These are phyloP conservation scores for Knufia fluminis DNA, from an alignment of 2,329 filamentous ascomycete genomes.

Conservation along the genomic window DNA sequence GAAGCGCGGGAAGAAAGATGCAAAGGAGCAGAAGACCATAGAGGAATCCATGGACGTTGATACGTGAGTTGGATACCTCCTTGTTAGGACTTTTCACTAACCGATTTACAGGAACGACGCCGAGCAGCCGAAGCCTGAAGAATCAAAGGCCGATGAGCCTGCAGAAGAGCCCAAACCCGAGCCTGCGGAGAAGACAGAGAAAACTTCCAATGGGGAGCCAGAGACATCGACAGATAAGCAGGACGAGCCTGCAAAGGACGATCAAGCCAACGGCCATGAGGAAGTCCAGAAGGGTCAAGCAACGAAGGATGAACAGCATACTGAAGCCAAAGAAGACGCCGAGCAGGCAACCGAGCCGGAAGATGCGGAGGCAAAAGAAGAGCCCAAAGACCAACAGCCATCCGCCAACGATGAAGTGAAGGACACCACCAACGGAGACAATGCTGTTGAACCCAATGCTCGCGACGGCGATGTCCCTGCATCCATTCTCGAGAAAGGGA, in stretches of 20 bases:
- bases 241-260: neutral
- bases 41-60: constrained; percentile 22
- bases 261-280: constrained; percentile 4
- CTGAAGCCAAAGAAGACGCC: constrained; percentile 6
- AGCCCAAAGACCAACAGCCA: neutral
- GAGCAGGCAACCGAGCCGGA: constrained; percentile 5
- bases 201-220: neutral
- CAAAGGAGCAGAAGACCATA: constrained; percentile 24
- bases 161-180: constrained; percentile 1
- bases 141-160: neutral
- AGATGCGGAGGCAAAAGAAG: constrained; percentile 6
- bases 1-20: constrained; percentile 33
- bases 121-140: constrained; percentile 10
- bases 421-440: constrained; percentile 21
- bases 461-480: constrained; percentile 46
- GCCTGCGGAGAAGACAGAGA: neutral
- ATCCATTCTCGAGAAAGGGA: constrained; percentile 72
- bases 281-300: constrained; percentile 4
- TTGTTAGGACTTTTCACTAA: neutral
- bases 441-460: constrained; percentile 42
- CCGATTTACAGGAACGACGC: neutral
- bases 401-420: neutral
- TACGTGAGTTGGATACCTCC: constrained; percentile 10
- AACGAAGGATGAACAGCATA: neutral
- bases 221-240: neutral